These are phyloP conservation scores for Candida fluviatilis DNA, from an alignment of 805 yeast species.

Conservation along the genomic window DNA sequence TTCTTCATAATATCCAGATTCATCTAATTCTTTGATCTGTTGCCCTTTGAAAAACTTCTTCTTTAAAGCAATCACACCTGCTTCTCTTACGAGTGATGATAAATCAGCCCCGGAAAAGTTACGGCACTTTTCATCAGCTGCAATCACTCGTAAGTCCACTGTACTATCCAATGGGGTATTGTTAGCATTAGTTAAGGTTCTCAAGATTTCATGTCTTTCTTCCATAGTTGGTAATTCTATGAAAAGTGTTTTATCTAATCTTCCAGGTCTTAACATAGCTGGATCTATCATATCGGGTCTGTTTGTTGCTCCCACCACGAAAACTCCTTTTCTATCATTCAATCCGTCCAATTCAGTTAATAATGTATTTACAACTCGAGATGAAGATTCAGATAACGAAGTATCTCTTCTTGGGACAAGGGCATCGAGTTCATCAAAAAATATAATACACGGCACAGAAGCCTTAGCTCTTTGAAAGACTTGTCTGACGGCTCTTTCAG, in stretches of 20 bases:
- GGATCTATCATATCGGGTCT: constrained; percentile 98
- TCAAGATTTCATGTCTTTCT: constrained; percentile 79
- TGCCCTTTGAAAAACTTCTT: constrained; percentile 56
- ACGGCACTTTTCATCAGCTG: constrained; percentile 74
- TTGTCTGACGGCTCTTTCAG: constrained; percentile 90
- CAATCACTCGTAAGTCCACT: constrained; percentile 60
- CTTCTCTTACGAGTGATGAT: constrained; percentile 86
- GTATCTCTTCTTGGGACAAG: constrained; percentile 92
- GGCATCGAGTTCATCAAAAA: constrained; percentile 95
- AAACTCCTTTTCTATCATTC: constrained; percentile 87
- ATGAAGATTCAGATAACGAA: constrained; percentile 80
- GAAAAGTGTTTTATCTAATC: constrained; percentile 87
- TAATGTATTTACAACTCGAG: constrained; percentile 91
- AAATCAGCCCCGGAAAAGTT: constrained; percentile 97
- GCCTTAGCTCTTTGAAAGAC: constrained; percentile 91
- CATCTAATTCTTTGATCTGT: constrained; percentile 35
- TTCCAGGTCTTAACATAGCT: constrained; percentile 96
- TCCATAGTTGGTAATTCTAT: constrained; percentile 80
- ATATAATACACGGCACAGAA: constrained; percentile 88
- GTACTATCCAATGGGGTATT: constrained; percentile 66
- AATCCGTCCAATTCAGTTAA: constrained; percentile 94
- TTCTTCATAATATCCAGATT: constrained; percentile 30
- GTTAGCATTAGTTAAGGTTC: constrained; percentile 66
- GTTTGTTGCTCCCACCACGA: constrained; percentile 94
- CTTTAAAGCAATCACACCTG: constrained; percentile 85